Evolutionary conservation across 768 basidiomycete genomes (phyloP).

Genomic region (Pleurotus tuber-regium): DNA sequence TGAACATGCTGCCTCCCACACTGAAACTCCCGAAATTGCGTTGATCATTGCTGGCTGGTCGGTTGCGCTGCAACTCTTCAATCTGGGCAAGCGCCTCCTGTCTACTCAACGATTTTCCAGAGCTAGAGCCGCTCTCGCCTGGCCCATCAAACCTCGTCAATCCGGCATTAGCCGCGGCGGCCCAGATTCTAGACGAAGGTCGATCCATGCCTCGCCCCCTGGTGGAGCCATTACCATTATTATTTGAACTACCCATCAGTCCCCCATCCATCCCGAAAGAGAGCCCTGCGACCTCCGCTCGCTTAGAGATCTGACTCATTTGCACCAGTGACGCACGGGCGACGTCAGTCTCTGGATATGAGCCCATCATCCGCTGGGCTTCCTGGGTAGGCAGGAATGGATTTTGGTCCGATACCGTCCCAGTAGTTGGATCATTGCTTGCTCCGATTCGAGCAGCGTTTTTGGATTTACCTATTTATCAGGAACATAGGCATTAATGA

Average conservation of each 20-base stretch:
- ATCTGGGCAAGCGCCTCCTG: conserved; percentile 53
- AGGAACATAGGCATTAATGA: neutral
- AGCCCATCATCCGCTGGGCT: conserved; percentile 44
- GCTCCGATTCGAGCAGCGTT: conserved; percentile 2
- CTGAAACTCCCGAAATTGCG: conserved; percentile 18
- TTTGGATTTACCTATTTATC: conserved; percentile 10
- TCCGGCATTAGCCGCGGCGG: conserved; percentile 17
- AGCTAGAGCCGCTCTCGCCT: conserved; percentile 18
- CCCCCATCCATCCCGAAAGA: conserved; percentile 17
- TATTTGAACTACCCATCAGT: conserved; percentile 9
- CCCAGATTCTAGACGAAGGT: conserved; percentile 17
- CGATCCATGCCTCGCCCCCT: conserved; percentile 8
- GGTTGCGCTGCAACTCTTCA: conserved; percentile 48
- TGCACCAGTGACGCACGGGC: conserved; percentile 70
- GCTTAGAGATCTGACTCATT: conserved; percentile 75
- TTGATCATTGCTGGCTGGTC: conserved; percentile 16
- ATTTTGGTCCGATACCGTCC: conserved; percentile 25
- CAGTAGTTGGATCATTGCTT: conserved; percentile 3
- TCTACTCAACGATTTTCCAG: conserved; percentile 20
- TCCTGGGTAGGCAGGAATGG: conserved; percentile 59
- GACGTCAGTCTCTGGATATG: conserved; percentile 53
- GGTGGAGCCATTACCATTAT: conserved; percentile 6
- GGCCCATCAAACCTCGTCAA: conserved; percentile 1
- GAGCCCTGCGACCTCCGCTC: conserved; percentile 39
- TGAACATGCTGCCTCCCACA: conserved; percentile 12